phyloP scores from a whole-genome alignment of 768 basidiomycete species.

The Leccinum truebloodii region DNA sequence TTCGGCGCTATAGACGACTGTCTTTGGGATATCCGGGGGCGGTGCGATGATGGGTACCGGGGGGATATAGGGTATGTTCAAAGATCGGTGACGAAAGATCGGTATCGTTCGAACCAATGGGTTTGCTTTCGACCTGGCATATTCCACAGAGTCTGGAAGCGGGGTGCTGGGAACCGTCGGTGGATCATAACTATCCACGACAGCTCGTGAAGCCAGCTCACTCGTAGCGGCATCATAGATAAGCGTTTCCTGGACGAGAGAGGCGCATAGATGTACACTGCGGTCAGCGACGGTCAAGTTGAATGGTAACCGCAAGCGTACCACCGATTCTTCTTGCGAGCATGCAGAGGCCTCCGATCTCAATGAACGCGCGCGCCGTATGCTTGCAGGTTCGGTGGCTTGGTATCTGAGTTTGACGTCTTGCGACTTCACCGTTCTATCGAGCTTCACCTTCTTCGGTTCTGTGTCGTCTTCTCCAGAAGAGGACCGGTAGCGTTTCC shows the following conservation, averaged over 20 bases:
- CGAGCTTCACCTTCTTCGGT: slow-evolving; percentile 23
- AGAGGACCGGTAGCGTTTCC: slow-evolving; percentile 21
- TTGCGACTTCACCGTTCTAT: slow-evolving; percentile 1
- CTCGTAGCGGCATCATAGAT: slow-evolving; percentile 9
- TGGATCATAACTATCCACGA: slow-evolving; percentile 6
- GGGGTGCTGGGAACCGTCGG: slow-evolving; percentile 31
- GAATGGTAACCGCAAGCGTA: neutral
- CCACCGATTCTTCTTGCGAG: slow-evolving; percentile 12
- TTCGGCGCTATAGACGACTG: slow-evolving; percentile 30
- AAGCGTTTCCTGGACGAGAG: slow-evolving; percentile 10
- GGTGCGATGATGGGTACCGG: slow-evolving; percentile 58
- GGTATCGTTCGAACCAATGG: slow-evolving; percentile 25
- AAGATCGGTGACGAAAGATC: slow-evolving; percentile 5
- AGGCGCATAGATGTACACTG: slow-evolving; percentile 11
- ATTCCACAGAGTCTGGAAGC: slow-evolving; percentile 23
- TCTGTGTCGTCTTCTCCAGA: neutral
- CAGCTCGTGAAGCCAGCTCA: neutral
- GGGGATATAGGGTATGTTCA: slow-evolving; percentile 35
- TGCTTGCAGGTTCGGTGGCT: slow-evolving; percentile 39
- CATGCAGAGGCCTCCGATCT: slow-evolving; percentile 29
- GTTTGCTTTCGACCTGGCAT: slow-evolving; percentile 24
- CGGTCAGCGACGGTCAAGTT: neutral
- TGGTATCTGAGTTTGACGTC: slow-evolving; percentile 13
- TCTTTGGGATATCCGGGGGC: slow-evolving; percentile 37
- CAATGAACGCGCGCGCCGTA: slow-evolving; percentile 43